Conservation (phyloP, 495 filamentous ascomycete genomes). For the Penicillium pulvis region DNA sequence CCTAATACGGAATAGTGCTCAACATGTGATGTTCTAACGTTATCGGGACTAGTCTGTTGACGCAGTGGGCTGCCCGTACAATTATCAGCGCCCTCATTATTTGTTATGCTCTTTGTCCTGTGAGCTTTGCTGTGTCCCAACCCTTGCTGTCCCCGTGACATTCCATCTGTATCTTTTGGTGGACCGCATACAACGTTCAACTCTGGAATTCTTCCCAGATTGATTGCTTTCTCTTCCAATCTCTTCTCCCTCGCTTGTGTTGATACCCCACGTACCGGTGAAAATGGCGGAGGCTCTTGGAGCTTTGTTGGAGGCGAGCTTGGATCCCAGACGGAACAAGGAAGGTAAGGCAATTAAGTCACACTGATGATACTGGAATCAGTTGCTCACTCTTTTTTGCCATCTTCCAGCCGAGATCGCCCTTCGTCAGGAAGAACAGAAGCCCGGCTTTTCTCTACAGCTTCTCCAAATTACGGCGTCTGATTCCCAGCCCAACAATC, state of each 20-base stretch:
- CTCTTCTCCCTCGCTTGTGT: slow-evolving; percentile 21
- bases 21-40: slow-evolving; percentile 27
- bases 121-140: slow-evolving; percentile 21
- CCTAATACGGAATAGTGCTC: slow-evolving; percentile 10
- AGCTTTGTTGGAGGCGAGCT: slow-evolving; percentile 77
- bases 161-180: slow-evolving; percentile 12
- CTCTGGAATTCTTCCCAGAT: background rate
- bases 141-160: slow-evolving; percentile 8
- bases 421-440: slow-evolving; percentile 72
- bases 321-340: slow-evolving; percentile 82
- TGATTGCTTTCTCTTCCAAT: slow-evolving; percentile 5
- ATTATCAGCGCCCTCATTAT: slow-evolving; percentile 29
- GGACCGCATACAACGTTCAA: background rate
- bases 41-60: slow-evolving; percentile 27
- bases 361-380: background rate
- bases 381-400: slow-evolving; percentile 19
- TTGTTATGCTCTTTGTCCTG: slow-evolving; percentile 24
- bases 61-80: slow-evolving; percentile 28
- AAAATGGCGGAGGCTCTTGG: slow-evolving; percentile 77
- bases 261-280: slow-evolving; percentile 36
- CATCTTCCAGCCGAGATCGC: slow-evolving; percentile 69
- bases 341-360: slow-evolving; percentile 62
- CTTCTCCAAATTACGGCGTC: slow-evolving; percentile 86
- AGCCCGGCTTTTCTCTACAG: slow-evolving; percentile 82
- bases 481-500: slow-evolving; percentile 66